Percentiles rank a stretch among this genome's conserved stretches.
phyloP scores from a whole-genome alignment of 768 basidiomycete species.

The Chalciporus sphaerocephalus region DNA sequence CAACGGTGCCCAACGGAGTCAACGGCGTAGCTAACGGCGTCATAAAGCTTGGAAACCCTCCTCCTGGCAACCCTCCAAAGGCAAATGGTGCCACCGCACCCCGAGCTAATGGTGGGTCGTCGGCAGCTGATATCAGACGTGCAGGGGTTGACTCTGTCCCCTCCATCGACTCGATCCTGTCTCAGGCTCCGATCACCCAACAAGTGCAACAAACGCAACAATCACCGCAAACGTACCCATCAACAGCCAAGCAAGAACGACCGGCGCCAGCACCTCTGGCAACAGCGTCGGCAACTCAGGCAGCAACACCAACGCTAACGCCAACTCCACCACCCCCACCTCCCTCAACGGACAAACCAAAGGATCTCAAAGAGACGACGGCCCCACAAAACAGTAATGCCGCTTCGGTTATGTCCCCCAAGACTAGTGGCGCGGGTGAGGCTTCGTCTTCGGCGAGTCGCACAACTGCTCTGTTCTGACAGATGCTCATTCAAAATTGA shows the following conservation, averaged over 20 bases:
- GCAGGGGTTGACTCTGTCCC: constrained; percentile 25
- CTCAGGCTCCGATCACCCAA: constrained; percentile 3
- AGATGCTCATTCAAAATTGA: constrained; percentile 23
- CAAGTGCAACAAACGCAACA: neutral
- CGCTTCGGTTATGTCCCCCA: neutral
- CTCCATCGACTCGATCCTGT: constrained; percentile 13
- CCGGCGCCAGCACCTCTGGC: neutral
- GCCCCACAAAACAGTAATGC: neutral
- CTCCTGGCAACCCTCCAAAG: constrained; percentile 17
- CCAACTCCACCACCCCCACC: neutral
- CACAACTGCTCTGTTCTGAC: constrained; percentile 23
- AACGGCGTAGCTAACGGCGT: constrained; percentile 8
- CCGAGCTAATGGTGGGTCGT: constrained; percentile 33
- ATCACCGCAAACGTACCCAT: neutral
- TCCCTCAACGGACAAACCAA: constrained; percentile 5
- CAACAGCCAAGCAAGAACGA: neutral
- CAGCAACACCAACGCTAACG: neutral
- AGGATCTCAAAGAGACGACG: constrained; percentile 5
- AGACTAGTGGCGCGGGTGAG: constrained; percentile 27
- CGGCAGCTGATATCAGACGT: constrained; percentile 23
- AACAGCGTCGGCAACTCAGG: neutral
- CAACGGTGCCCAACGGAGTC: constrained; percentile 6
- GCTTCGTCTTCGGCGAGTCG: constrained; percentile 31
- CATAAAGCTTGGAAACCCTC: constrained; percentile 22
- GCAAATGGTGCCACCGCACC: constrained; percentile 14